Base-by-base conservation (phyloP, 2,329 filamentous ascomycete species). In the Lecanicillium sp. region DNA sequence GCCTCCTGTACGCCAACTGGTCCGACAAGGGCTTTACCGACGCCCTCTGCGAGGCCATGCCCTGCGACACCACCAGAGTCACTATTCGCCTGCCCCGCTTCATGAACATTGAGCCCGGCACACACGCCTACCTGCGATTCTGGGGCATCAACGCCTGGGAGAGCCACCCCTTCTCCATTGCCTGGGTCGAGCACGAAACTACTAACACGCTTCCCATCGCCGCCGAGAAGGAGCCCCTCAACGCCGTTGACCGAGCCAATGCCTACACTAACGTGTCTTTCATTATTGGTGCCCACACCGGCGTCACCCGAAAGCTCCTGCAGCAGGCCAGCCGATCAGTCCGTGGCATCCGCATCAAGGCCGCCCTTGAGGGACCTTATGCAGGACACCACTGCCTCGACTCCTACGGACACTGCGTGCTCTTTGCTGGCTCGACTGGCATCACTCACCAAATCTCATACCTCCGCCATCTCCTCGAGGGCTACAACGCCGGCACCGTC, bases 391-490 rank as follows among this genome's bases (percentile, higher is more conserved):
- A 95, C 67, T 83, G 82, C 52, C 83, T 97, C 54, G 84, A 90
- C 66, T 96, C 90, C 7, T 97, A 96, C 66, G 91, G 93, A 32
- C 93, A 94, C 36, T 83, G 84, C 37, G 79, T 98, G 54, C 83
- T 98, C 49, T 90, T 96, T 62, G 90, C 91, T 11, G 90, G 90
- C 49, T 88, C 91, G 49, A 90, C 93, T 5, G 93, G 93, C 53
- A 97, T 98, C 67, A 95, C 91, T 1, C 91, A 97, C 65, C 90
- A 95, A 63, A 80, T 97, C 24, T 87, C 90, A 27, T 95, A 94
- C 64, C 78, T 96, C 8, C 84, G 83, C 48, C 84, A 93, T 44
- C 72, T 91, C 4, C 77, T 91, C 50, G 70, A 81, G 46, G 85
- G 85, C 4, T 85, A 78, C 64, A 79, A 81, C 46, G 72, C 79